Evolutionary conservation across 1,139 yeast species (phyloP), one percentile per base, ranked within the genome.

Genomic region (Debaryomyces udenii): DNA sequence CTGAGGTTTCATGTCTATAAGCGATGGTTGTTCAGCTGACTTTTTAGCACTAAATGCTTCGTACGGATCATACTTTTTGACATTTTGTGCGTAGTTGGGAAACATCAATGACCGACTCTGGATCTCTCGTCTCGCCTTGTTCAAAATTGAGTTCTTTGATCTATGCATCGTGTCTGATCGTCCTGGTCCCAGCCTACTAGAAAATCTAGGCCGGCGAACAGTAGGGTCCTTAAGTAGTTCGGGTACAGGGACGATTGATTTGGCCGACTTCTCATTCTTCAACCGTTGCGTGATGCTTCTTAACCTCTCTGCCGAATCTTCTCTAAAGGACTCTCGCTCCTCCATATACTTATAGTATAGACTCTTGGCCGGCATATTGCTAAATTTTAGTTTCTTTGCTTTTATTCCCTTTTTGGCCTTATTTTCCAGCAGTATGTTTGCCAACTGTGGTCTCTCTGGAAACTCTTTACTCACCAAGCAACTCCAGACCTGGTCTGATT

Each of bases 401-500:
- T 15, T 17, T 9, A 6, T 15, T 3, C 15, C 18, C 15, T 15
- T 6, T 10, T 9, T 13, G 9, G 22, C 16, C 11, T 38, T 29
- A 4, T 40, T 39, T 6, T 40, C 35, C 13, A 46, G 31, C 22
- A 24, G 37, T 32, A 39, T 31, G 27, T 42, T 44, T 20, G 46
- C 32, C 26, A 45, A 38, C 4, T 31, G 37, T 7, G 75, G 74
- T 24, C 77, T 55, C 39, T 66, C 72, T 4, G 83, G 79, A 50
- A 78, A 80, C 42, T 81, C 83, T 42, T 62, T 68, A 38, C 59
- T 62, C 3, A 80, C 53, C 15, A 78, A 55, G 1, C 50, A 49
- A 3, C 51, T 52, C 86, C 86, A 81, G n/a, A 78, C 49, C 28
- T 61, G 67, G 45, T 79, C 84, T 40, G 78, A 74, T 31, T 71